Evolutionary conservation across 805 yeast species (phyloP), one percentile per base, ranked within the genome.

Genomic region (Candida stauntonica): DNA sequence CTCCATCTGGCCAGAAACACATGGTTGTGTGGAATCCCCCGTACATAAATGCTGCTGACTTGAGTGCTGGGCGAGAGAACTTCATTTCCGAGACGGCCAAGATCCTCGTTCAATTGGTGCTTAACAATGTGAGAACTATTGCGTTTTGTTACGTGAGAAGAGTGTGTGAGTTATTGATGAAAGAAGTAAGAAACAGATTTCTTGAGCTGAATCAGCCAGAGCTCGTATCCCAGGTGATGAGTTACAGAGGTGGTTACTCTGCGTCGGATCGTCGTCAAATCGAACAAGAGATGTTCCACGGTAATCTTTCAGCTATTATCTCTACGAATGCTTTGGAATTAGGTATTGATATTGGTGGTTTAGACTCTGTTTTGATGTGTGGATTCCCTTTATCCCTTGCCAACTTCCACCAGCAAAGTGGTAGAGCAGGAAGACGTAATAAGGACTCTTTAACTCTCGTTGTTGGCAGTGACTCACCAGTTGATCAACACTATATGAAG

Each of bases 311-410:
- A 42, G 97, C 96, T 0, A 85, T 94, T 19, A 77, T 93, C 5
- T 91, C 99, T 0, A 93, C 99, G 0, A 88, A 89, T 61, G 99
- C 99, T 0, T 64, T 93, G 41, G 99, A 93, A 55, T 71, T 93
- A 33, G 99, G 99, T 42, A 86, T 93, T 36, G 99, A 93, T 67
- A 83, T 93, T 45, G 95, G 98, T 35, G 85, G 83, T 12, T 66
- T 93, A 33, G 99, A 93, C 60, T 88, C 95, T 1, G 98, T 89
- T 0, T 63, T 93, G 3, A 78, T 88, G 64, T 86, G 95, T 54
- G 98, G 98, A 0, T 93, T 93, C 46, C 99, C 99, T 0, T 66
- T 78, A 16, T 84, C 95, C 37, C 71, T 88, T 42, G 80, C 94
- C 35, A 87, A 87, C 45, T 75, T 93, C 55, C 86, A 89, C 51